Conservation (phyloP, 352 stramenopile genomes). For the Pythium coloratum region DNA sequence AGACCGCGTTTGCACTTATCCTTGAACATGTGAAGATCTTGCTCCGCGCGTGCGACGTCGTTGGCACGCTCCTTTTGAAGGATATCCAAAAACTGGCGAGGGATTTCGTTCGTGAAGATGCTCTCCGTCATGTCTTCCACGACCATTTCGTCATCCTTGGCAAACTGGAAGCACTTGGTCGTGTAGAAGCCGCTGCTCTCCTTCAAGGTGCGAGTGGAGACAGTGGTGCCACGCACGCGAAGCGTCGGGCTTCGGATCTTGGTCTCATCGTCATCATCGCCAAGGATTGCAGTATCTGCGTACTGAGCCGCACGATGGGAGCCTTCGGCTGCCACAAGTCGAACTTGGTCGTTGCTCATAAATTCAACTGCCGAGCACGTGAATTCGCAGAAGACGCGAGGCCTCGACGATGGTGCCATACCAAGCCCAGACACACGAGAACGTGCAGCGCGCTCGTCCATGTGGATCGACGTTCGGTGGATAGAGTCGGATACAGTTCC, state of each 20-base stretch:
- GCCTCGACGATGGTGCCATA: conserved; percentile 48
- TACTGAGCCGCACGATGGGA: conserved; percentile 38
- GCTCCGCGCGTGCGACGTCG: conserved; percentile 53
- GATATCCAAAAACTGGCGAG: conserved; percentile 75
- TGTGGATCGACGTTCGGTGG: conserved; percentile 31
- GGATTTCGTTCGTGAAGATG: conserved; percentile 78
- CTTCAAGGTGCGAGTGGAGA: conserved; percentile 69
- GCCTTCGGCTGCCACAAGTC: conserved; percentile 55
- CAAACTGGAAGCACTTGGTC: conserved; percentile 82
- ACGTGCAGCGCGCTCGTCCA: conserved; percentile 54
- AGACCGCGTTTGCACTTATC: conserved; percentile 66
- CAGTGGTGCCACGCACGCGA: conserved; percentile 71
- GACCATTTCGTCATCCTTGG: conserved; percentile 67
- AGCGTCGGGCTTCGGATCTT: conserved; percentile 37
- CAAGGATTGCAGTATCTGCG: conserved; percentile 23
- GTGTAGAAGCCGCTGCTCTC: conserved; percentile 78
- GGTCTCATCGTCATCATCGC: not conserved
- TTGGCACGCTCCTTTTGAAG: conserved; percentile 51
- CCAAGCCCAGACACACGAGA: conserved; percentile 64
- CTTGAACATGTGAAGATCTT: conserved; percentile 57
- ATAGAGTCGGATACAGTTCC: conserved; percentile 1
- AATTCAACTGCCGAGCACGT: conserved; percentile 65
- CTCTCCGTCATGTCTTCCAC: conserved; percentile 84
- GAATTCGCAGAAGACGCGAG: conserved; percentile 83
- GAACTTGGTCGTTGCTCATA: conserved; percentile 52